Base-by-base conservation (phyloP, 1,284 basidiomycete species). In the Moesziomyces antarcticus region DNA sequence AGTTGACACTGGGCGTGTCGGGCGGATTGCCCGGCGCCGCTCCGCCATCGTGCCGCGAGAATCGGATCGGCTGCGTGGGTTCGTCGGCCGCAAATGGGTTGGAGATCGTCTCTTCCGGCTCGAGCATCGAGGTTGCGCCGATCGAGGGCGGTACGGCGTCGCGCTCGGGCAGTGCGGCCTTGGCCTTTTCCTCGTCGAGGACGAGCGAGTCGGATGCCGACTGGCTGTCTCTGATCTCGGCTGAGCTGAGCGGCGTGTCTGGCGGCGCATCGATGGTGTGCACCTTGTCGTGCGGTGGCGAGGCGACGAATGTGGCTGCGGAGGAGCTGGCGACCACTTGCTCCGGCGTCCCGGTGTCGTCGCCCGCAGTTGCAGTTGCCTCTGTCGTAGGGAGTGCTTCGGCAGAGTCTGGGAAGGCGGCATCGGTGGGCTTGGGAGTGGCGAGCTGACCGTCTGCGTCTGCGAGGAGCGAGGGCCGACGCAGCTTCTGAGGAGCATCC, bases 111-210 rank as follows among this genome's bases (percentile, higher is more conserved):
- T 73, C 67, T 22, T 75, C 68, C 10, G 80, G 80, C 18, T 82
- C 79, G 25, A 81, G 57, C 51, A 82, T 50, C 3, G 79, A 81
- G 8, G 69, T 67, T 3, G 80, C 80, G 18, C 79, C 80, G 14
- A 80, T 61, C 2, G 79, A 81, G 7, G 80, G 77, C 7, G 77
- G 68, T 0, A 80, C 62, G 48, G 62, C 65, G 43, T 68, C 70
- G 18, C 41, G 59, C 3, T 68, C 61, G 1, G 59, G 50, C 33
- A 73, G 21, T 1, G 60, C 61, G 0, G 57, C 57, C 51, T 69
- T 73, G 13, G 65, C 71, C 18, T 37, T 55, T 22, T 68, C 71
- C 42, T 73, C 71, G 35, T 73, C 71, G n/a, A 73, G 61, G 27
- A 73, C 69, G 47, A 73, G 62, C 13, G 50, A 53, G 49, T 67